These are phyloP conservation scores for Datisca glomerata DNA, from an alignment of 306 rosid genomes.

Conservation along the genomic window DNA sequence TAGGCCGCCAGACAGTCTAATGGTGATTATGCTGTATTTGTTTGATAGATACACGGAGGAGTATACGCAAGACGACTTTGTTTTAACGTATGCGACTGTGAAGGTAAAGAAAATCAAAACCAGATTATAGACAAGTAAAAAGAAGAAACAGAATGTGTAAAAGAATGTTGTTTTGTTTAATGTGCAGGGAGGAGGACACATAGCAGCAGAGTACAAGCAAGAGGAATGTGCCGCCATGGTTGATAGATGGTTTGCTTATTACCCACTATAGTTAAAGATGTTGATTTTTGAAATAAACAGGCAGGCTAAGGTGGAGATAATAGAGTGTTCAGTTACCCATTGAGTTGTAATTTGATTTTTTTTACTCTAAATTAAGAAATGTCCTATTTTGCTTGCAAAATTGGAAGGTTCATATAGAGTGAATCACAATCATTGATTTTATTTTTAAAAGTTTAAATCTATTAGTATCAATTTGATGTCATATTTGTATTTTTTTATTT, in stretches of 20 bases:
- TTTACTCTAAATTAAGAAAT: too few relatives aligned
- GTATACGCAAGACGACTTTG: neutral
- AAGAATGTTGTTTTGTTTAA: neutral
- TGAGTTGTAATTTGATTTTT: too few relatives aligned
- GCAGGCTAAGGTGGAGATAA: too few relatives aligned
- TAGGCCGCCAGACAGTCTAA: too few relatives aligned
- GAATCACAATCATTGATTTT: too few relatives aligned
- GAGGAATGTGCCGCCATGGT: slow-evolving; percentile 8
- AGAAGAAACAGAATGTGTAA: neutral
- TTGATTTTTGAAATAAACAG: too few relatives aligned
- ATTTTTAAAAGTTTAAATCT: too few relatives aligned
- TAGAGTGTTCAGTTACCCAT: too few relatives aligned
- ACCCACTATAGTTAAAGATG: slow-evolving; percentile 11
- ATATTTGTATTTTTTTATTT: too few relatives aligned
- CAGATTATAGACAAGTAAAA: neutral
- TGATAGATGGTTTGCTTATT: slow-evolving; percentile 12
- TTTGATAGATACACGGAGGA: slow-evolving; percentile 6
- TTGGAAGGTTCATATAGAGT: too few relatives aligned
- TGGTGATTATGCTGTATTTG: neutral
- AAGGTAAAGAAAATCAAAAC: slow-evolving; percentile 3
- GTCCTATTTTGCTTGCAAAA: too few relatives aligned
- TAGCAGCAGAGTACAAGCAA: slow-evolving; percentile 16
- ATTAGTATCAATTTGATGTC: too few relatives aligned
- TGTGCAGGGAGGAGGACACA: slow-evolving; percentile 14
- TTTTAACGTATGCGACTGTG: slow-evolving; percentile 6